Evolutionary conservation across 2,329 filamentous ascomycete genomes (phyloP).

Genomic region (Dactylonectria estremocensis): DNA sequence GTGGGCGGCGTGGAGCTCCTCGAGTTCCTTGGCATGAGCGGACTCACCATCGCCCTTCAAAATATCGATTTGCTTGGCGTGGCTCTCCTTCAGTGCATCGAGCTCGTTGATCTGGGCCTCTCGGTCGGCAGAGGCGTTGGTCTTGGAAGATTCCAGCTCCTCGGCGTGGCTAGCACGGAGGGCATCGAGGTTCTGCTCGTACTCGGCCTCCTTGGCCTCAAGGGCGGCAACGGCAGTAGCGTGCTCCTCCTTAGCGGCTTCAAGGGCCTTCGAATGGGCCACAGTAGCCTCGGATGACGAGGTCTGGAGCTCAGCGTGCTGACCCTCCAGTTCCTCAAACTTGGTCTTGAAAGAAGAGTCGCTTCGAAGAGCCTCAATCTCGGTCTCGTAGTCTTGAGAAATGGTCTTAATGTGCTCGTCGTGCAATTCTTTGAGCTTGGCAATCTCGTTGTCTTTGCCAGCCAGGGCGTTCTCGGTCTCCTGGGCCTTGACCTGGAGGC

Average conservation of each 20-base stretch:
- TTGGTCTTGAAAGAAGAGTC: slow-evolving; percentile 77
- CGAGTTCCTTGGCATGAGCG: slow-evolving; percentile 58
- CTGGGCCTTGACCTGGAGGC: slow-evolving; percentile 65
- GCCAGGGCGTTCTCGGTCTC: slow-evolving; percentile 62
- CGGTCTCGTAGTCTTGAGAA: slow-evolving; percentile 74
- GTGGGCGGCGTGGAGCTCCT: slow-evolving; percentile 62
- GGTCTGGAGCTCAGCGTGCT: slow-evolving; percentile 67
- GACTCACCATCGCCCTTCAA: slow-evolving; percentile 60
- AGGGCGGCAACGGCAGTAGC: slow-evolving; percentile 62
- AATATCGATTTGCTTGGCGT: slow-evolving; percentile 65
- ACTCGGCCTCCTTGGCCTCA: slow-evolving; percentile 66
- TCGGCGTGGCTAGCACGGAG: slow-evolving; percentile 71
- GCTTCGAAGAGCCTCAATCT: slow-evolving; percentile 75
- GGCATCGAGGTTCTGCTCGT: slow-evolving; percentile 69
- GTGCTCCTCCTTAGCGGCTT: slow-evolving; percentile 61
- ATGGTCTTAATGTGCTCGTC: slow-evolving; percentile 71
- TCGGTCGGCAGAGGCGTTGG: slow-evolving; percentile 64
- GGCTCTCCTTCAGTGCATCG: slow-evolving; percentile 68
- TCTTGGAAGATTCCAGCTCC: slow-evolving; percentile 71
- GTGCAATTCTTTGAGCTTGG: slow-evolving; percentile 69
- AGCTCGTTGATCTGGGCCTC: slow-evolving; percentile 66
- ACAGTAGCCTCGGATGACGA: slow-evolving; percentile 55
- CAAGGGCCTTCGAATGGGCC: slow-evolving; percentile 60
- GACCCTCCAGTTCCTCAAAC: slow-evolving; percentile 71
- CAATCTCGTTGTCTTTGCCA: slow-evolving; percentile 65